Evolutionary conservation across 1,284 basidiomycete genomes (phyloP).

Genomic region (Cryptococcus wingfieldii): DNA sequence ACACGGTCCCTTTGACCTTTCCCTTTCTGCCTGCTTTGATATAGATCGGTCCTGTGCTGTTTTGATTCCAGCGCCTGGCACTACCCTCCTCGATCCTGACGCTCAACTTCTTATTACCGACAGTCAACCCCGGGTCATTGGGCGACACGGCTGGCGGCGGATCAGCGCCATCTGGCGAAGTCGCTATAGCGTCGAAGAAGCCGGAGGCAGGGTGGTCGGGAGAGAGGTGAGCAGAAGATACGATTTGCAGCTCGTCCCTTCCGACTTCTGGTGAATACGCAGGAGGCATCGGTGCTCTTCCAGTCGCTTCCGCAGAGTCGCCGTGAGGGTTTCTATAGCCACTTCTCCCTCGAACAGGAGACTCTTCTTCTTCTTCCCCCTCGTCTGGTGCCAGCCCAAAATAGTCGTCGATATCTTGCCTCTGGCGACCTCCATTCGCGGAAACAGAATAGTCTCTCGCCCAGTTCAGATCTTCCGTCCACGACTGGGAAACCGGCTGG

Average conservation of each 20-base stretch:
- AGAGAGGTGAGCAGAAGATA: slow-evolving; percentile 34
- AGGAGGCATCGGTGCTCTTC: slow-evolving; percentile 12
- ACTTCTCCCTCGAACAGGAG: no score
- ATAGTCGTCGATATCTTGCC: no score
- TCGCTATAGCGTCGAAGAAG: slow-evolving; percentile 27
- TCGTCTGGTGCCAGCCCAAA: no score
- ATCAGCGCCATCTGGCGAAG: no score
- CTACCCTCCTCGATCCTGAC: slow-evolving; percentile 20
- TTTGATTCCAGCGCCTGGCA: slow-evolving; percentile 19
- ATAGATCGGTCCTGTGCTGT: slow-evolving; percentile 29
- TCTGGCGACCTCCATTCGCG: not conserved
- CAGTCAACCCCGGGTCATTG: not conserved
- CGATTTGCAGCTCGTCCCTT: slow-evolving; percentile 27
- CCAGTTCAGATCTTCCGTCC: not conserved
- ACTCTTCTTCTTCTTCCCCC: no score
- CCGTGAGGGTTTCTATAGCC: no score
- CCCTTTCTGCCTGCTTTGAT: slow-evolving; percentile 21
- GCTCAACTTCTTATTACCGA: slow-evolving; percentile 29
- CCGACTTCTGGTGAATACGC: slow-evolving; percentile 29
- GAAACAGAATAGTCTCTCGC: not conserved
- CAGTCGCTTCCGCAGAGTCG: no score
- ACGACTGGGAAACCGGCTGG: not conserved
- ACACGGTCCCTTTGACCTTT: slow-evolving; percentile 24
- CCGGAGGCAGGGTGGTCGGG: slow-evolving; percentile 32
- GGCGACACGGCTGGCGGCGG: no score